These are phyloP conservation scores for Ambrosia trifida DNA, from an alignment of 129 eudicot genomes.

Conservation along the genomic window DNA sequence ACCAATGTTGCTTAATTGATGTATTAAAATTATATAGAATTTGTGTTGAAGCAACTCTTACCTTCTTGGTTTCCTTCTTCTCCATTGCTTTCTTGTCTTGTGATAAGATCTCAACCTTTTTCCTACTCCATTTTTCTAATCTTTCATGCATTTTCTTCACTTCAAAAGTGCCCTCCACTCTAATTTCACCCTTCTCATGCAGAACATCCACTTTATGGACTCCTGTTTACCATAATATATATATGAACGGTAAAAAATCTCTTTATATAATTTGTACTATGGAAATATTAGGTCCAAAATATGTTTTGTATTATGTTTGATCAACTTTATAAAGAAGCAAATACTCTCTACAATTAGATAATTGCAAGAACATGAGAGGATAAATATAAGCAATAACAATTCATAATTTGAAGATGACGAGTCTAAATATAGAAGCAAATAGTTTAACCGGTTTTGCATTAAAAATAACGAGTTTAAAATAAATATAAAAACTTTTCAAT, in stretches of 20 bases:
- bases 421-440: too few relatives aligned
- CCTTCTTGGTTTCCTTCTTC: conserved; percentile 48
- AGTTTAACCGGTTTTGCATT: too few relatives aligned
- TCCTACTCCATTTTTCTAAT: conserved; percentile 81
- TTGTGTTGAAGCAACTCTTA: conserved; percentile 26
- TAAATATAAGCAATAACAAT: too few relatives aligned
- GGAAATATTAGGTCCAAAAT: too few relatives aligned
- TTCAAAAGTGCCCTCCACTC: conserved; percentile 74
- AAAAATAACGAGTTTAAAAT: too few relatives aligned
- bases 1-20: background rate
- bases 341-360: too few relatives aligned
- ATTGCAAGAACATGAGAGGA: too few relatives aligned
- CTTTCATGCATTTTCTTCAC: conserved; percentile 73
- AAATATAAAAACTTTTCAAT: background rate
- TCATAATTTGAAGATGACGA: too few relatives aligned
- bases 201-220: conserved; percentile 74
- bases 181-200: conserved; percentile 72
- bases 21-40: background rate
- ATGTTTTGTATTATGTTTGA: too few relatives aligned
- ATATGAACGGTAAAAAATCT: background rate
- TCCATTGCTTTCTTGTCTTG: conserved; percentile 43
- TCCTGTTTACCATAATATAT: conserved; percentile 42
- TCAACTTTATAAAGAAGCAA: too few relatives aligned
- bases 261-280: too few relatives aligned
- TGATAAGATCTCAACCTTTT: conserved; percentile 64